Conservation (phyloP, 2,329 filamentous ascomycete genomes). For the Penicillium sp. region DNA sequence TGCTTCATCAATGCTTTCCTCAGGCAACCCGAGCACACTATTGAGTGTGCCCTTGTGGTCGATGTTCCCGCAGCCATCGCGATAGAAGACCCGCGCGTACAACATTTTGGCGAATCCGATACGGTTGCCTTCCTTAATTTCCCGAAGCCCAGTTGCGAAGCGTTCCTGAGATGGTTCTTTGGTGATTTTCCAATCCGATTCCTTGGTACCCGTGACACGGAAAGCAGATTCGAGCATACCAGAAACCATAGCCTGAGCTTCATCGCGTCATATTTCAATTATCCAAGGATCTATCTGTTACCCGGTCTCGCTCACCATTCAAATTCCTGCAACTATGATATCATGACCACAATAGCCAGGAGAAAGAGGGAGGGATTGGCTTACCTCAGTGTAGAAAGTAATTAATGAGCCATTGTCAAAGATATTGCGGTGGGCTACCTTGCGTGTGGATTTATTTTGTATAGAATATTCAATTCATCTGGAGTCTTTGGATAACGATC, state of each 20-base stretch:
- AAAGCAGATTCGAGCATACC: too few relatives aligned
- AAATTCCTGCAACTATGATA: neutral
- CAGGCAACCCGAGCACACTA: too few relatives aligned
- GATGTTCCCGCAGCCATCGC: too few relatives aligned
- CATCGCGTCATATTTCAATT: neutral
- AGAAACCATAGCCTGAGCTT: neutral
- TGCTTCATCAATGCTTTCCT: too few relatives aligned
- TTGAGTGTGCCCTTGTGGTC: too few relatives aligned
- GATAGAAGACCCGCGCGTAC: too few relatives aligned
- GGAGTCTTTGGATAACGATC: neutral
- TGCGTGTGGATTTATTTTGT: neutral
- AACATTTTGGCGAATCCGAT: too few relatives aligned
- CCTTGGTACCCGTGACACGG: too few relatives aligned
- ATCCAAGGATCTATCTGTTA: neutral
- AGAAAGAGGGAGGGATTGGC: neutral
- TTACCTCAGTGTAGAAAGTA: slow-evolving; percentile 8
- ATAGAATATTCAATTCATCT: neutral
- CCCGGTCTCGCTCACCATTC: neutral
- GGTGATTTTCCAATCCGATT: too few relatives aligned
- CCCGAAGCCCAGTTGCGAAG: too few relatives aligned
- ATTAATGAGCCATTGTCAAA: slow-evolving; percentile 6
- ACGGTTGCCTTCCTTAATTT: too few relatives aligned
- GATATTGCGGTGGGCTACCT: neutral
- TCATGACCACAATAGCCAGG: neutral
- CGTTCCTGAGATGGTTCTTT: too few relatives aligned